Conservation (phyloP, 805 yeast species). For the Wickerhamiella alocasiicola region DNA sequence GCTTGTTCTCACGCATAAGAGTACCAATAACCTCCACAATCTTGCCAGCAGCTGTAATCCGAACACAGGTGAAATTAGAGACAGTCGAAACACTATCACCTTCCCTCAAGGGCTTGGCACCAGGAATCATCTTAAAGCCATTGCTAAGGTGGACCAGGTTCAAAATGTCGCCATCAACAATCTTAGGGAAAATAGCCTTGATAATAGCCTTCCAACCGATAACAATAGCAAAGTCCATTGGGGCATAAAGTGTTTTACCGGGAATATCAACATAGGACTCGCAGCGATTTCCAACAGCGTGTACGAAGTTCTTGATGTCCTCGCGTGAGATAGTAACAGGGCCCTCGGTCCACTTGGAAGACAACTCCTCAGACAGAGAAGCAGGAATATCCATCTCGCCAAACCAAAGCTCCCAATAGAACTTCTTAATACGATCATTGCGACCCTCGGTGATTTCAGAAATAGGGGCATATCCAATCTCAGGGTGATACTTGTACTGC, state of each 20-base stretch:
- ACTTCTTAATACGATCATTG: constrained; percentile 83
- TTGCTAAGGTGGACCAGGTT: constrained; percentile 90
- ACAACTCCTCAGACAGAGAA: constrained; percentile 49
- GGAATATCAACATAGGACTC: constrained; percentile 89
- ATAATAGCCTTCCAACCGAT: constrained; percentile 98
- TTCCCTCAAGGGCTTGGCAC: constrained; percentile 76
- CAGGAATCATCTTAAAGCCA: constrained; percentile 86
- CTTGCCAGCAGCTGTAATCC: constrained; percentile 87
- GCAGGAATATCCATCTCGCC: constrained; percentile 50
- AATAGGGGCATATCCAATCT: constrained; percentile 92
- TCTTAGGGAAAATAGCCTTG: constrained; percentile 93
- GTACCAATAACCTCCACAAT: constrained; percentile 92
- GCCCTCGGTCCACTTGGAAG: constrained; percentile 38
- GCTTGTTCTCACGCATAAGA: constrained; percentile 56
- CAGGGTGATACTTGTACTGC: constrained; percentile 65
- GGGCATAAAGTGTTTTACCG: constrained; percentile 65
- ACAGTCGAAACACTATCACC: constrained; percentile 75
- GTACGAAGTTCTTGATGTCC: constrained; percentile 83
- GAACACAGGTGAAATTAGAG: constrained; percentile 78
- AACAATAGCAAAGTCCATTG: constrained; percentile 98
- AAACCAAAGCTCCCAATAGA: constrained; percentile 97
- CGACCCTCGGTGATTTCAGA: constrained; percentile 81
- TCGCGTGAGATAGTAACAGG: constrained; percentile 55
- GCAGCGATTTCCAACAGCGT: constrained; percentile 93
- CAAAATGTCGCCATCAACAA: constrained; percentile 91